Percentiles rank a stretch among this genome's conserved stretches.
These are phyloP conservation scores for Blastocystis sp. DNA, from an alignment of 352 stramenopile species.

Conservation along the genomic window DNA sequence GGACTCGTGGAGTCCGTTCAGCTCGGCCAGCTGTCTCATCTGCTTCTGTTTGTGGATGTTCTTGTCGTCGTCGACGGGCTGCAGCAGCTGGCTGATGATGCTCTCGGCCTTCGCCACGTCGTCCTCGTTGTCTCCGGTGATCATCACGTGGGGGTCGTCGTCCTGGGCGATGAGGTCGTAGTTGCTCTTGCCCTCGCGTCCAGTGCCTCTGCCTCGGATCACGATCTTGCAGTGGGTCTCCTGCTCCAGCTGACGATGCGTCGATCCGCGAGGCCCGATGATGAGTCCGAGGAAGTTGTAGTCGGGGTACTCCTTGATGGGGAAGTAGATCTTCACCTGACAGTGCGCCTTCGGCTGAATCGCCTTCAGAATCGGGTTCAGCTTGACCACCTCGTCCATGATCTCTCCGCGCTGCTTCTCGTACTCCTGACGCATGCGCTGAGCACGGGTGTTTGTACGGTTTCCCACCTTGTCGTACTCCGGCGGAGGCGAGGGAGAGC, in stretches of 20 bases:
- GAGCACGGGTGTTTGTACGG: slow-evolving; percentile 88
- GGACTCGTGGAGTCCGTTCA: slow-evolving; percentile 95
- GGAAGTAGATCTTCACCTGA: slow-evolving; percentile 93
- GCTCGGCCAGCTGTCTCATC: slow-evolving; percentile 89
- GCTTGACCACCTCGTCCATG: slow-evolving; percentile 87
- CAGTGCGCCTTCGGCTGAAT: slow-evolving; percentile 73
- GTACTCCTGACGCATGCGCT: slow-evolving; percentile 82
- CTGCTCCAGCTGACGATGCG: slow-evolving; percentile 95
- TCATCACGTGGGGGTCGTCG: slow-evolving; percentile 89
- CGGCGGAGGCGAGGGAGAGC: slow-evolving; percentile 81
- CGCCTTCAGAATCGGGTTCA: slow-evolving; percentile 73
- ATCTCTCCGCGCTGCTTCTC: slow-evolving; percentile 81
- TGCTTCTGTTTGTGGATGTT: slow-evolving; percentile 94
- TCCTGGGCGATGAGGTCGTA: slow-evolving; percentile 78
- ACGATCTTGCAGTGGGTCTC: slow-evolving; percentile 97
- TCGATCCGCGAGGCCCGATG: slow-evolving; percentile 94
- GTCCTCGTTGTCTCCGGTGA: slow-evolving; percentile 80
- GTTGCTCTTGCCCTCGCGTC: slow-evolving; percentile 76
- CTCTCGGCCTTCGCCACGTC: slow-evolving; percentile 75
- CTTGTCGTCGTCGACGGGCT: slow-evolving; percentile 78
- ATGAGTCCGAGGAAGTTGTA: slow-evolving; percentile 99
- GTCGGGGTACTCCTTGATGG: slow-evolving; percentile 88
- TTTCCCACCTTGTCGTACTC: slow-evolving; percentile 88
- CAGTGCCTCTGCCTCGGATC: slow-evolving; percentile 84
- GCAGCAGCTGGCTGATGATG: slow-evolving; percentile 79